Evolutionary conservation across 2,329 filamentous ascomycete genomes (phyloP).

Genomic region (Colletotrichum lindemuthianum): DNA sequence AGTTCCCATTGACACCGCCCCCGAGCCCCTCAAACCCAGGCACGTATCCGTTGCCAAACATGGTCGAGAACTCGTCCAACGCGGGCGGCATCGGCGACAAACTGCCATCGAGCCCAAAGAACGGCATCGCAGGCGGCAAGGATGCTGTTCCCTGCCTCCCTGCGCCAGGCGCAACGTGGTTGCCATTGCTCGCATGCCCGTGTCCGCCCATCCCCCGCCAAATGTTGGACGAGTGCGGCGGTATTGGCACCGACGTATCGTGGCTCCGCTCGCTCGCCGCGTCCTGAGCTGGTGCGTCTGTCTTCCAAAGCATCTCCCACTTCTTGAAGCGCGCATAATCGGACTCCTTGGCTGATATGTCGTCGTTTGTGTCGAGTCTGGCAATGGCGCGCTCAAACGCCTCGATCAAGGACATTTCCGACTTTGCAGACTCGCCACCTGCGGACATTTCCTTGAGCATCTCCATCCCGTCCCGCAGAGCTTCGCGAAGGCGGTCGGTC

Average conservation of each 20-base stretch:
- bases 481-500: slow-evolving; percentile 53
- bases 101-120: slow-evolving; percentile 49
- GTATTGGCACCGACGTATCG: slow-evolving; percentile 24
- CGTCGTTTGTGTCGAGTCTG: slow-evolving; percentile 55
- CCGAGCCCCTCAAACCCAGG: slow-evolving; percentile 26
- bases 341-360: slow-evolving; percentile 51
- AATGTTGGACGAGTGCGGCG: slow-evolving; percentile 19
- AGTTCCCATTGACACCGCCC: slow-evolving; percentile 17
- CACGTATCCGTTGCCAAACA: slow-evolving; percentile 34
- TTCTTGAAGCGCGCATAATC: slow-evolving; percentile 56
- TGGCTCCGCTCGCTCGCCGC: slow-evolving; percentile 38
- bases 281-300: slow-evolving; percentile 44
- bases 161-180: slow-evolving; percentile 30
- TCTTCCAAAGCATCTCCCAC: slow-evolving; percentile 55
- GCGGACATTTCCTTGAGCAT: slow-evolving; percentile 64
- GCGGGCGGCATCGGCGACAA: slow-evolving; percentile 52
- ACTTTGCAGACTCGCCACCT: slow-evolving; percentile 62
- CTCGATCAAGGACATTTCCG: slow-evolving; percentile 62
- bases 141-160: slow-evolving; percentile 38
- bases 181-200: slow-evolving; percentile 11
- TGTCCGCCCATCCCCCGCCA: slow-evolving; percentile 18
- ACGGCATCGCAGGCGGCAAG: slow-evolving; percentile 44
- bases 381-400: slow-evolving; percentile 59
- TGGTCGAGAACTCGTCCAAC: slow-evolving; percentile 46
- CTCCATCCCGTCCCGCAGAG: slow-evolving; percentile 58